A percentile compares a stretch with the other conserved stretches of the same genome.
These are phyloP conservation scores for Fusarium odoratissimum DNA, from an alignment of 2,329 filamentous ascomycete species.

Conservation along the genomic window DNA sequence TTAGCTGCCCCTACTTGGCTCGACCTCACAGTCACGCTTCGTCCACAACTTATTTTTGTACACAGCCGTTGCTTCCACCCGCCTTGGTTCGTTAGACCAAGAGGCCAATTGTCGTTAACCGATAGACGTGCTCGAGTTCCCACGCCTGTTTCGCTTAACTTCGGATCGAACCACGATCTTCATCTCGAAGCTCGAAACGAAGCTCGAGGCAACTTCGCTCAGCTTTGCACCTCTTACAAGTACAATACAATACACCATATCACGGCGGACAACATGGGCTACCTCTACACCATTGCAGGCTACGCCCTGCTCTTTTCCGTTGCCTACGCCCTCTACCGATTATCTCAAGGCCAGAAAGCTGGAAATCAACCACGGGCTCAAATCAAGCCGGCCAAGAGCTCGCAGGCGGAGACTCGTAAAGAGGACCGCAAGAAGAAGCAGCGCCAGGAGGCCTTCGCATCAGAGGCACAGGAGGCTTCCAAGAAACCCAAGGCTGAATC, in stretches of 20 bases:
- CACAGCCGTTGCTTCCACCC: slow-evolving; percentile 11
- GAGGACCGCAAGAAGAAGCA: slow-evolving; percentile 61
- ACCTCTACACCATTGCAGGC: slow-evolving; percentile 52
- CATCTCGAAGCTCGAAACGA: slow-evolving; percentile 18
- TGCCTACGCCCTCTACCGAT: slow-evolving; percentile 51
- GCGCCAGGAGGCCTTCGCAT: slow-evolving; percentile 56
- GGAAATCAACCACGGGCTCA: slow-evolving; percentile 47
- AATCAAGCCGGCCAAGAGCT: slow-evolving; percentile 47
- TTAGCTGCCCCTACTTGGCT: slow-evolving; percentile 27
- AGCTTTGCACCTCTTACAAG: slow-evolving; percentile 22
- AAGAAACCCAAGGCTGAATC: slow-evolving; percentile 54
- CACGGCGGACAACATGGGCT: slow-evolving; percentile 52
- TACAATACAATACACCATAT: slow-evolving; percentile 20
- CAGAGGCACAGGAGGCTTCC: slow-evolving; percentile 50
- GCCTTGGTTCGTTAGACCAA: slow-evolving; percentile 6
- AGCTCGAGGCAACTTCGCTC: slow-evolving; percentile 19
- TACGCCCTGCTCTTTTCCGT: slow-evolving; percentile 53
- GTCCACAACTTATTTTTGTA: slow-evolving; percentile 5
- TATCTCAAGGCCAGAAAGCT: slow-evolving; percentile 49
- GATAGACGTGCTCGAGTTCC: slow-evolving; percentile 4
- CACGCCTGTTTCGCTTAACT: slow-evolving; percentile 11
- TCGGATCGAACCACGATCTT: slow-evolving; percentile 14
- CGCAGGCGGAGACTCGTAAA: slow-evolving; percentile 52
- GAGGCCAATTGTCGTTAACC: slow-evolving; percentile 6
- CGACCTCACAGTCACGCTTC: slow-evolving; percentile 22